Evolutionary conservation across 2,329 filamentous ascomycete genomes (phyloP), one percentile per base, ranked within the genome.

Genomic region (Fusarium concolor): DNA sequence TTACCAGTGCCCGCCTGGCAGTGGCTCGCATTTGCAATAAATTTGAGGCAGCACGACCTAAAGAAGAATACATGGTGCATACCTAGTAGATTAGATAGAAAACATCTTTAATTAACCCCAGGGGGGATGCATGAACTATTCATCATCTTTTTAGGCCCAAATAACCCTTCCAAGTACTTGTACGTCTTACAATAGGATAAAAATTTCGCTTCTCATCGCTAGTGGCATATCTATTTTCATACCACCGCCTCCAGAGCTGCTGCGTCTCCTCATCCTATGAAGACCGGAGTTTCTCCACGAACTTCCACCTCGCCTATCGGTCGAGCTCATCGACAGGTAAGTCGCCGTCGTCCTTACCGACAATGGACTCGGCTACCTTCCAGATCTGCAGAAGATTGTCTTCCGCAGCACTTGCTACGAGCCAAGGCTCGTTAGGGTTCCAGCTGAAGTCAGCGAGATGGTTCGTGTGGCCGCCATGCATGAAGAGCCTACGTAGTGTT

Each of bases 391-490:
- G 87, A 70, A 98, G 84, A 76, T 99, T 99, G 81, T 99, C 96
- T 78, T 99, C 96, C 1, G 95, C 96, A 17, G 96, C 94, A 64
- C 92, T 97, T 78, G 94, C 94, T 71, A 99, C 92, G 56, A 97
- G 88, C 96, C 96, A 99, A 6, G 95, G 94, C 75, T 97, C 94
- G 77, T 97, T 97, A 71, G 89, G 89, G 80, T 99, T 99, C 95
- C 95, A 99, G 81, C 92, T 95, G 76, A 99, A 99, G 80, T 99
- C 96, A 35, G 93, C 94, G 65, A 99, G 89, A 71, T 96, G 92
- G 81, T 97, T 97, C 12, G 96, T 99, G 82, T 99, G 96, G 31
- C 96, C 96, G 64, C 96, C 96, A 75, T 99, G 96, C 94, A 99
- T 98, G 81, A 99, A 99, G 2, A 99, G 83, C 45, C 92, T 94